Evolutionary conservation across 371 early-diverging fungal species (phyloP), one percentile per base, ranked within the genome.

Genomic region (Saksenaea oblongispora): DNA sequence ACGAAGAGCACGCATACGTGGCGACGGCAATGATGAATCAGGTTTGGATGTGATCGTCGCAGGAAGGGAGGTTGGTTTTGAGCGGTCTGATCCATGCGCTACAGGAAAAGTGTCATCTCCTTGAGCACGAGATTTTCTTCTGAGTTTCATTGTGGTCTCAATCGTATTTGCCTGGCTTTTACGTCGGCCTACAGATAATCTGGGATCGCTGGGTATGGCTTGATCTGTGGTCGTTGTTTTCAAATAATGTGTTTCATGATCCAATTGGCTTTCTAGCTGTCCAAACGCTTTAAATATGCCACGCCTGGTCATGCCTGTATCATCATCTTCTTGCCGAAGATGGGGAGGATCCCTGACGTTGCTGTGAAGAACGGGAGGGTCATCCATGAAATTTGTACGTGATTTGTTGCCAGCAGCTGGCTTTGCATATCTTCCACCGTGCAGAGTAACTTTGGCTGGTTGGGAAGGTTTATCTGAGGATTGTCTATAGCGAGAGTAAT

Each of bases 221-320:
- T 53, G 28, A 51, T 51, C 22, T 34, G 53, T 42, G 34, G 55
- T 42, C n/a, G 61, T 59, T 22, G 61, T 37, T 53, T n/a, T n/a
- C n/a, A n/a, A n/a, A n/a, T n/a, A n/a, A n/a, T n/a, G 47, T 55
- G 42, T 72, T 34, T 11, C 9, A 22, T 47, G 5, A 47, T 47
- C 51, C 51, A 22, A 22, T 47, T 61, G 54, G 47, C 64, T 64
- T 27, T 71, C 73, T 4, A 65, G 56, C 55, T 75, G 69, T 14
- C 65, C 72, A 63, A 73, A 75, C 27, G 71, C 72, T 37, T 73
- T 72, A 54, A 62, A 66, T 8, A 71, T 70, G 2, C 69, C 70
- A 61, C 64, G 51, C 34, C 67, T 65, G 47, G 65, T 73, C 65
- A 72, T 73, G 24, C 79, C 73, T 17, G 28, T 42, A 24, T 70